Evolutionary conservation across 2,329 filamentous ascomycete genomes (phyloP).

Genomic region (Ophiostoma australiae): DNA sequence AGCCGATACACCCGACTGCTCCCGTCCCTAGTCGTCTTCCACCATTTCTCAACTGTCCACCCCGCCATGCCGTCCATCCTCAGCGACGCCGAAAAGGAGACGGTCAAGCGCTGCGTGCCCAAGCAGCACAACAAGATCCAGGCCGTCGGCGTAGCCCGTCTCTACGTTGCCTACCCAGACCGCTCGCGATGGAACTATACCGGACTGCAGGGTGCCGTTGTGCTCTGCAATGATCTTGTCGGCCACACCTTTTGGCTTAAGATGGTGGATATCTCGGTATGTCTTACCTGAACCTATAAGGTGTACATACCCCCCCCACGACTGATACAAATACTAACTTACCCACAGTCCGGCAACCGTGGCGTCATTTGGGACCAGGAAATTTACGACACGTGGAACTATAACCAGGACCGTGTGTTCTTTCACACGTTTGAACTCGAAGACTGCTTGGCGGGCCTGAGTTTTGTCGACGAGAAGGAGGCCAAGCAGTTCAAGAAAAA

Average conservation of each 20-base stretch:
- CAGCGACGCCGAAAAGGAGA: slow-evolving; percentile 91
- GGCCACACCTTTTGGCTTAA: slow-evolving; percentile 97
- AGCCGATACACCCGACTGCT: background rate
- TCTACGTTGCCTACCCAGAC: slow-evolving; percentile 90
- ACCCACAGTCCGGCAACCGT: slow-evolving; percentile 60
- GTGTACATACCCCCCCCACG: background rate
- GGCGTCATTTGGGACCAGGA: slow-evolving; percentile 97
- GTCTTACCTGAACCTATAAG: slow-evolving; percentile 31
- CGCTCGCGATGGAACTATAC: slow-evolving; percentile 87
- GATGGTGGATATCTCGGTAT: slow-evolving; percentile 90
- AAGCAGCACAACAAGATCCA: slow-evolving; percentile 97
- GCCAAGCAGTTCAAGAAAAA: slow-evolving; percentile 96
- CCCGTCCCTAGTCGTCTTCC: background rate
- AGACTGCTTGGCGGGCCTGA: slow-evolving; percentile 81
- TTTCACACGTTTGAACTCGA: slow-evolving; percentile 98
- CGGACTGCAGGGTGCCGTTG: slow-evolving; percentile 83
- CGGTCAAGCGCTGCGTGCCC: slow-evolving; percentile 87
- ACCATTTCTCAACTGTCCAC: background rate
- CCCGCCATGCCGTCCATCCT: slow-evolving; percentile 60
- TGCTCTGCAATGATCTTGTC: slow-evolving; percentile 88
- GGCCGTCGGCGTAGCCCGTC: slow-evolving; percentile 83
- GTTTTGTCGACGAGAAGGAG: slow-evolving; percentile 95
- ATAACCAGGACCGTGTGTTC: slow-evolving; percentile 95
- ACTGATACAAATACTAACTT: slow-evolving; percentile 23
- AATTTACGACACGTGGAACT: slow-evolving; percentile 89